phyloP scores from a whole-genome alignment of 352 stramenopile species.

The Phytophthora nicotianae region DNA sequence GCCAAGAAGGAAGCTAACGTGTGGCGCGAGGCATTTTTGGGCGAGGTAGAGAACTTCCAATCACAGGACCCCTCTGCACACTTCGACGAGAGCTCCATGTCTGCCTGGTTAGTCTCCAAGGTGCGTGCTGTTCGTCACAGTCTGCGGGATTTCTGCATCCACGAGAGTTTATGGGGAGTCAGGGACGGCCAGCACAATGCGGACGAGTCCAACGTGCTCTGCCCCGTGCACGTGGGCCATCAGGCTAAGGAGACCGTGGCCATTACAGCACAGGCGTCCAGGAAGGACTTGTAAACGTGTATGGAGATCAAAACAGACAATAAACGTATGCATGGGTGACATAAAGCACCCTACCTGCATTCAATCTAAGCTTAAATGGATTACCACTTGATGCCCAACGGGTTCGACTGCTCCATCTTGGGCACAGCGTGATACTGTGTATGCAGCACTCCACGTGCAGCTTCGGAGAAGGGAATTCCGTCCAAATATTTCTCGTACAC shows the following conservation, averaged over 20 bases:
- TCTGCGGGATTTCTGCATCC: slow-evolving; percentile 82
- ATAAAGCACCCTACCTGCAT: slow-evolving; percentile 13
- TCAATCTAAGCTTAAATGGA: slow-evolving; percentile 22
- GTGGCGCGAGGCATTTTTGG: slow-evolving; percentile 77
- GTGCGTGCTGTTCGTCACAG: slow-evolving; percentile 69
- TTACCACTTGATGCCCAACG: slow-evolving; percentile 90
- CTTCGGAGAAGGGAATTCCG: slow-evolving; percentile 71
- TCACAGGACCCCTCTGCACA: slow-evolving; percentile 38
- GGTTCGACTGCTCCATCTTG: slow-evolving; percentile 86
- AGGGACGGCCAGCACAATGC: slow-evolving; percentile 76
- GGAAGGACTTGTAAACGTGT: slow-evolving; percentile 45
- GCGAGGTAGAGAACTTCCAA: slow-evolving; percentile 73
- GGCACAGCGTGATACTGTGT: slow-evolving; percentile 86
- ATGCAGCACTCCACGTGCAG: slow-evolving; percentile 66
- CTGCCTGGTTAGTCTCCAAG: slow-evolving; percentile 62
- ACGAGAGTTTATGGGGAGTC: slow-evolving; percentile 84
- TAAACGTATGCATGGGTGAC: slow-evolving; percentile 9
- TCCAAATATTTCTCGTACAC: slow-evolving; percentile 87
- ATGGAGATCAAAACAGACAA: slow-evolving; percentile 20
- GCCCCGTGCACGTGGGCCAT: slow-evolving; percentile 75
- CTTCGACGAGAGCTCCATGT: slow-evolving; percentile 60
- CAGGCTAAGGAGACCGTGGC: slow-evolving; percentile 70
- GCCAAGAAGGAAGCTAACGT: slow-evolving; percentile 60
- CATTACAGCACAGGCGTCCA: slow-evolving; percentile 58
- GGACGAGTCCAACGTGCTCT: slow-evolving; percentile 78